Base-by-base conservation (phyloP, 768 basidiomycete species). In the Hortiboletus flavorubellus region DNA sequence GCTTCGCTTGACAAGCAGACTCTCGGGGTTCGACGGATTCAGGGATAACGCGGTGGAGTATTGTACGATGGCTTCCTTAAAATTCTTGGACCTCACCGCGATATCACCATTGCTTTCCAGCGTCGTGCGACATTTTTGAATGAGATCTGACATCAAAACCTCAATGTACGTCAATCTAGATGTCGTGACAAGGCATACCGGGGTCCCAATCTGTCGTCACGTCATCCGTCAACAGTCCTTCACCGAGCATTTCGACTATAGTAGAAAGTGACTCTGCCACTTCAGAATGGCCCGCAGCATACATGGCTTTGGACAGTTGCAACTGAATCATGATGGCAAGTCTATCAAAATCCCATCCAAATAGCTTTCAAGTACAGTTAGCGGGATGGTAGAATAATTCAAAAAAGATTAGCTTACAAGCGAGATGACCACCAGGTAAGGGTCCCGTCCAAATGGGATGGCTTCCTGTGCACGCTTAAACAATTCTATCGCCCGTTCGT, bases 281-380 rank as follows among this genome's bases (percentile, higher is more conserved):
- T 16, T 42, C 40, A 5, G 23, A 11, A 8, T 18, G 18, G 5
- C 44, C 50, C 4, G 23, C 11, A 12, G 45, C 46, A 48, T 29
- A 1, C 21, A 37, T 18, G 9, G 56, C 41, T 49, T 43, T 29
- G 26, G 5, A 5, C 5, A 26, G 26, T 5, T 23, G 44, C 5
- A 29, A 3, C 7, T 45, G 39, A n/a, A 55, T 42, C 2, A 37
- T 41, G 8, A n/a, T 2, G 3, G n/a, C 14, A 8, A 55, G 57
- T 14, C 37, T 15, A 1, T 62, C 57, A 44, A 63, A 55, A n/a
- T 51, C 21, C 61, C 61, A 62, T 1, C 53, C 61, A 23, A 59
- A 59, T 5, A 59, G 39, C 49, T 59, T 46, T 18, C 5, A 14
- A 48, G 12, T 1, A 8, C 31, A 38, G 31, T 53, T 38, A 8